Base-by-base conservation (phyloP, 2,329 filamentous ascomycete genomes). In the Amesomyces nigricolor region DNA sequence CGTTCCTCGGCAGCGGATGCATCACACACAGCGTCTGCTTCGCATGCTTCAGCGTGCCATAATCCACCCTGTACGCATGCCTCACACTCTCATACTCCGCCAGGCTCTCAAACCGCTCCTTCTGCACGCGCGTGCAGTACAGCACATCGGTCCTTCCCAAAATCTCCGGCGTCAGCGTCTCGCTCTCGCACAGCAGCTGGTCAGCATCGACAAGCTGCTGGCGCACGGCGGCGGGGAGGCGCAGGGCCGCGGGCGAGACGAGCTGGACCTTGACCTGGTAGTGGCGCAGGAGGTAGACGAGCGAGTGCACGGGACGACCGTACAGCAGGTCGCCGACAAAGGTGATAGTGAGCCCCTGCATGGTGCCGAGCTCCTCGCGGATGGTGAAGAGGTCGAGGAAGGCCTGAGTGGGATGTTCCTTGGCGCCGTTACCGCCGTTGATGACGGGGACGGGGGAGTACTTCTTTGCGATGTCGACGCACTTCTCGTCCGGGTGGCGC, bases 331-430 rank as follows among this genome's bases (percentile, higher is more conserved):
- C 94, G 65, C 94, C 94, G 44, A 90, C 80, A 72, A 99, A 99
- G 49, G 94, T 99, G 68, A 99, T 95, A 44, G 90, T 97, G 61
- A 99, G 78, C 51, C 92, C 92, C 68, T 92, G 91, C 54, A 97
- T 92, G 0, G 91, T 96, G 61, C 94, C 94, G 8, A 97, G 80
- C 73, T 99, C 94, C 73, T 99, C 94, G 63, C 94, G 89, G 68
- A 99, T 99, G 53, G 94, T 97, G 78, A 96, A 99, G 56, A 99
- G 86, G 67, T 99, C 94, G 19, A 99, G 78, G 80, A 99, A 94
- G 0, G 94, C 94, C 74, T 99, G 94, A 0, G 94, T 99, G 0
- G 94, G 94, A 74, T 99, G 94, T 76, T 99, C 94, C 65, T 89
- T 86, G 73, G 88, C 91, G 61, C 94, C 94, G 70, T 99, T 99